phyloP scores from a whole-genome alignment of 2,329 filamentous ascomycete genomes.

The Chaetomium olivaceum region DNA sequence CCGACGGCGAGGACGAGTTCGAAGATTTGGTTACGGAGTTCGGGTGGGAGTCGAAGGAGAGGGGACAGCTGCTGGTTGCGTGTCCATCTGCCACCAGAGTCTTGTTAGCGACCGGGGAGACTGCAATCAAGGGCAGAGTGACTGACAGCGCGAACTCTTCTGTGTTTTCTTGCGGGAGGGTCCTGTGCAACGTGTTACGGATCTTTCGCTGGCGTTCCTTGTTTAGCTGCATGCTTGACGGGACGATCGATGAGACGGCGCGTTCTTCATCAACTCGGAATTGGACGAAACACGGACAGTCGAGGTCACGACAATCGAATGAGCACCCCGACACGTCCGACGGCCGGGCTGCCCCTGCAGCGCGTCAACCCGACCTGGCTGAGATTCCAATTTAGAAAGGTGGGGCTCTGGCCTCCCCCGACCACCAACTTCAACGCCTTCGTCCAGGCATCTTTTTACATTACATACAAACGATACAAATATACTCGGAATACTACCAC shows the following conservation, averaged over 20 bases:
- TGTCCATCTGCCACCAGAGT: slow-evolving; percentile 31
- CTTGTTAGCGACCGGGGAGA: neutral
- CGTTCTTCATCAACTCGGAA: neutral
- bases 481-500: no score
- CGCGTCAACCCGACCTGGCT: no score
- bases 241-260: neutral
- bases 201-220: slow-evolving; percentile 30
- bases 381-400: no score
- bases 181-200: slow-evolving; percentile 24
- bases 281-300: neutral
- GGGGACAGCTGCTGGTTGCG: slow-evolving; percentile 35
- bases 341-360: no score
- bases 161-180: slow-evolving; percentile 19
- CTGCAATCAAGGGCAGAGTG: neutral
- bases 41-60: slow-evolving; percentile 38
- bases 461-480: no score
- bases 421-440: no score
- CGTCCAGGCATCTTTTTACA: no score
- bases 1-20: slow-evolving; percentile 37
- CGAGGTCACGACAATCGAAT: no score
- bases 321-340: no score
- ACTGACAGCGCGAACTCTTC: slow-evolving; percentile 27
- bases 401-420: no score
- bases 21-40: slow-evolving; percentile 41
- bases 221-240: slow-evolving; percentile 22